These are phyloP conservation scores for Rosa hybrid DNA, from an alignment of 331 rosid genomes.

Conservation along the genomic window DNA sequence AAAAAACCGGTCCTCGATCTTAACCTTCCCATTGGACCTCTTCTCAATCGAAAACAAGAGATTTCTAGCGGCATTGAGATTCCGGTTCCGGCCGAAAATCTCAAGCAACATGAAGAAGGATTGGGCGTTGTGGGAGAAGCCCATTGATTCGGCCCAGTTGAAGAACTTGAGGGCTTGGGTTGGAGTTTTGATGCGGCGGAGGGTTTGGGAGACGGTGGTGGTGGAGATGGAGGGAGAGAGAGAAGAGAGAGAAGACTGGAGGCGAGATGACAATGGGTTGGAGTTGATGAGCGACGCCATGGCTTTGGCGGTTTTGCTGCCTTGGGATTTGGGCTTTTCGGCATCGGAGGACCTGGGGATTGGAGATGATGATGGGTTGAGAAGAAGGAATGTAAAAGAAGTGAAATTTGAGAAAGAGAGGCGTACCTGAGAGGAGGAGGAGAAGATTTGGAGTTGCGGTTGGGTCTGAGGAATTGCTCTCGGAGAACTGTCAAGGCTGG, in stretches of 20 bases:
- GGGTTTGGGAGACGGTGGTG: slow-evolving; percentile 58
- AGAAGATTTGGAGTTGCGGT: slow-evolving; percentile 4
- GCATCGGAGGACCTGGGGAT: too few relatives aligned
- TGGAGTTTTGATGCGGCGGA: slow-evolving; percentile 46
- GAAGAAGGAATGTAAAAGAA: too few relatives aligned
- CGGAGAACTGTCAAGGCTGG: slow-evolving; percentile 14
- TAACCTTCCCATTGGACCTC: slow-evolving; percentile 54
- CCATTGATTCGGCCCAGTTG: slow-evolving; percentile 53
- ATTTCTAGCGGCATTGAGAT: slow-evolving; percentile 65
- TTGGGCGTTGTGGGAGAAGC: slow-evolving; percentile 54
- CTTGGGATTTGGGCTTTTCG: slow-evolving; percentile 32
- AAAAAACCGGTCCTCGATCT: slow-evolving; percentile 63
- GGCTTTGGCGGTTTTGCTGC: slow-evolving; percentile 49
- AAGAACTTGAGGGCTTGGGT: slow-evolving; percentile 58
- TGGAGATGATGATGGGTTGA: too few relatives aligned
- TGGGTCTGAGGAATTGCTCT: slow-evolving; percentile 20
- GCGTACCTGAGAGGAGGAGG: slow-evolving; percentile 35
- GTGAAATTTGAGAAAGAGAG: slow-evolving; percentile 12
- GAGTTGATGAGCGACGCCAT: slow-evolving; percentile 53
- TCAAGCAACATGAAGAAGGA: slow-evolving; percentile 60
- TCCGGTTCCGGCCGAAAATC: slow-evolving; percentile 50
- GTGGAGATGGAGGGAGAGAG: slow-evolving; percentile 51
- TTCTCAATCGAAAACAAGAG: slow-evolving; percentile 67
- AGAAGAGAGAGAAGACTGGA: slow-evolving; percentile 45
- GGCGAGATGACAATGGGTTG: slow-evolving; percentile 51